These are phyloP conservation scores for Xylaria sp. DNA, from an alignment of 2,329 filamentous ascomycete species.

Conservation along the genomic window DNA sequence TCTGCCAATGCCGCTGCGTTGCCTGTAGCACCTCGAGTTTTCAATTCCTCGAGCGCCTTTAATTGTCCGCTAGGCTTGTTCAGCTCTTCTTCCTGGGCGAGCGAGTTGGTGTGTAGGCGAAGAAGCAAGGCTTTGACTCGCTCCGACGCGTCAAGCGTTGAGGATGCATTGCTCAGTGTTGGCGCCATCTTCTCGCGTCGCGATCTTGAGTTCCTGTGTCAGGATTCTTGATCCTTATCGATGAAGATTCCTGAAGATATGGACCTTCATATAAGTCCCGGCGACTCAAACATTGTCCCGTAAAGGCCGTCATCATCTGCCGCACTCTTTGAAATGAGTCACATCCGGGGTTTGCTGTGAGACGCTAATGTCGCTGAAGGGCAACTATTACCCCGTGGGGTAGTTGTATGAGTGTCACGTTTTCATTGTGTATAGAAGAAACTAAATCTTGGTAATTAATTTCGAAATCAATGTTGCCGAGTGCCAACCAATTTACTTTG, in stretches of 20 bases:
- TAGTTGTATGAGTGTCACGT: neutral
- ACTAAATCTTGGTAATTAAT: no score
- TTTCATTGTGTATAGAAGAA: no score
- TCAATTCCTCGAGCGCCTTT: slow-evolving; percentile 14
- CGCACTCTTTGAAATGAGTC: slow-evolving; percentile 7
- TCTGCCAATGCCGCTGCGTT: slow-evolving; percentile 16
- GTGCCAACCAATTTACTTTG: no score
- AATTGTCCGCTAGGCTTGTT: slow-evolving; percentile 20
- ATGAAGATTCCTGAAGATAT: neutral
- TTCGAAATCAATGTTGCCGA: no score
- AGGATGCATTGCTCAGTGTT: slow-evolving; percentile 17
- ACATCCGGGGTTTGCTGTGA: neutral
- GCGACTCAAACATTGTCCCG: neutral
- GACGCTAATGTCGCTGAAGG: slow-evolving; percentile 3
- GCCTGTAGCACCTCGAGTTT: neutral
- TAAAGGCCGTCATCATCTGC: slow-evolving; percentile 4
- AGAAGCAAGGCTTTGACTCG: slow-evolving; percentile 30
- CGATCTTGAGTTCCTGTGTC: neutral
- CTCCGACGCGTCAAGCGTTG: slow-evolving; percentile 32
- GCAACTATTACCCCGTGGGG: neutral
- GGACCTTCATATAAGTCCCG: neutral
- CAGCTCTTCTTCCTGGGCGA: slow-evolving; percentile 31
- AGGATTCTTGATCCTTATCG: neutral
- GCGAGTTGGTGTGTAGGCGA: slow-evolving; percentile 28
- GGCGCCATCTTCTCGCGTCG: slow-evolving; percentile 20